Evolutionary conservation across 768 basidiomycete species (phyloP).

Genomic region (Tricholoma terreum): DNA sequence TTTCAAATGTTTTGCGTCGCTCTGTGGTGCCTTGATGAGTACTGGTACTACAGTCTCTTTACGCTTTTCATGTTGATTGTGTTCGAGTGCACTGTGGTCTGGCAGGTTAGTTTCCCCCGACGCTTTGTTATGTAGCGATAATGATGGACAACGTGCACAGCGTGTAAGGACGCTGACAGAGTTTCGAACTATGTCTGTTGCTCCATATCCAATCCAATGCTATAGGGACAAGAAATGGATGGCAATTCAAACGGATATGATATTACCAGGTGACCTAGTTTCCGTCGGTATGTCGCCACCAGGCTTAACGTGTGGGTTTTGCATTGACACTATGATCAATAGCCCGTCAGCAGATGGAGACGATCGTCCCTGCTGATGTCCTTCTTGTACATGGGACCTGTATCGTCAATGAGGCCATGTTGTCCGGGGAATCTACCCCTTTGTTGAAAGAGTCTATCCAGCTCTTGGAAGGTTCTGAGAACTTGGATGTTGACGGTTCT

Average conservation of each 20-base stretch:
- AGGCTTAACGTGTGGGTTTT: background rate
- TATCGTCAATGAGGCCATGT: conserved; percentile 99
- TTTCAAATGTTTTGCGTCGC: conserved; percentile 99
- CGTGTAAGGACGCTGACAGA: conserved; percentile 91
- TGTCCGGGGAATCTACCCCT: conserved; percentile 97
- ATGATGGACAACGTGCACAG: conserved; percentile 37
- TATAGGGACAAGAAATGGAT: conserved; percentile 81
- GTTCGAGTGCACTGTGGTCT: conserved; percentile 98
- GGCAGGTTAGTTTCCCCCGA: conserved; percentile 65
- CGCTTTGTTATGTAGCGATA: background rate
- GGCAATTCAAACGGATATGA: conserved; percentile 76
- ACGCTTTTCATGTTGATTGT: conserved; percentile 98
- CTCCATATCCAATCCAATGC: conserved; percentile 83
- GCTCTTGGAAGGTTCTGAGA: conserved; percentile 69
- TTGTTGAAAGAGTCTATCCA: conserved; percentile 94
- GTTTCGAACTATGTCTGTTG: conserved; percentile 95
- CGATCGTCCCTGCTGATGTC: conserved; percentile 89
- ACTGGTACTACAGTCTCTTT: conserved; percentile 98
- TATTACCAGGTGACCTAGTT: conserved; percentile 91
- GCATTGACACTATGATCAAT: background rate
- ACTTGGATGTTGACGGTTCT: conserved; percentile 77
- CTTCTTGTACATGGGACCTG: conserved; percentile 89
- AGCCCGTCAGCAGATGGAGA: conserved; percentile 76
- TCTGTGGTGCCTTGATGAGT: conserved; percentile 96
- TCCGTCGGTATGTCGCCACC: conserved; percentile 52